Percentiles rank a stretch among this genome's conserved stretches.
phyloP scores from a whole-genome alignment of 2,329 filamentous ascomycete species.

The Penicillium brasilianum region DNA sequence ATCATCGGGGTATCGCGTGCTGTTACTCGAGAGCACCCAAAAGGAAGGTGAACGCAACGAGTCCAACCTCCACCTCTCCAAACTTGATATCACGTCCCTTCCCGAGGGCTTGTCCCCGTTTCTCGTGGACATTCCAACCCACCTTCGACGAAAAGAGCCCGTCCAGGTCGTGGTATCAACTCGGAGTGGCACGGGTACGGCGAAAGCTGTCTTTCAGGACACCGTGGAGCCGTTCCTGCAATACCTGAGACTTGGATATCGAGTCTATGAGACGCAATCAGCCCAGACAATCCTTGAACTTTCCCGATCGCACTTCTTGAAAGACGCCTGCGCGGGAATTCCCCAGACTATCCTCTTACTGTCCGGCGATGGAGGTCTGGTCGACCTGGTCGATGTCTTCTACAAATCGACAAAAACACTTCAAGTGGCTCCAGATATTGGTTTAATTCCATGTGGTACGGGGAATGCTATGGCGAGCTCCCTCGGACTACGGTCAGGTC shows the following conservation, averaged over 20 bases:
- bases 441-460: conserved; percentile 59
- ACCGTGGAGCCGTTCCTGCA: conserved; percentile 63
- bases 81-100: conserved; percentile 23
- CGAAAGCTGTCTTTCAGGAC: conserved; percentile 60
- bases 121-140: conserved; percentile 26
- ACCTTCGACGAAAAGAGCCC: conserved; percentile 26
- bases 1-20: conserved; percentile 23
- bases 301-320: conserved; percentile 56
- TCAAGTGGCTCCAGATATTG: conserved; percentile 60
- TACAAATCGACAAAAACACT: conserved; percentile 25
- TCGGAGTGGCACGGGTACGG: conserved; percentile 66
- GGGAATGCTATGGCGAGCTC: conserved; percentile 54
- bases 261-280: conserved; percentile 67
- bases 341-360: conserved; percentile 73
- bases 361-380: conserved; percentile 84
- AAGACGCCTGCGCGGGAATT: conserved; percentile 53
- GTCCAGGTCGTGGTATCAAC: conserved; percentile 71
- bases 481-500: conserved; percentile 36
- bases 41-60: conserved; percentile 1
- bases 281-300: conserved; percentile 69
- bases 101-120: conserved; percentile 25
- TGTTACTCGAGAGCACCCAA: conserved; percentile 29
- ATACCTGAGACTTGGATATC: conserved; percentile 56
- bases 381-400: conserved; percentile 79
- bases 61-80: conserved; percentile 18